Evolutionary conservation across 2,329 filamentous ascomycete genomes (phyloP), one percentile per base, ranked within the genome.

Genomic region (Epichloe uncinata): DNA sequence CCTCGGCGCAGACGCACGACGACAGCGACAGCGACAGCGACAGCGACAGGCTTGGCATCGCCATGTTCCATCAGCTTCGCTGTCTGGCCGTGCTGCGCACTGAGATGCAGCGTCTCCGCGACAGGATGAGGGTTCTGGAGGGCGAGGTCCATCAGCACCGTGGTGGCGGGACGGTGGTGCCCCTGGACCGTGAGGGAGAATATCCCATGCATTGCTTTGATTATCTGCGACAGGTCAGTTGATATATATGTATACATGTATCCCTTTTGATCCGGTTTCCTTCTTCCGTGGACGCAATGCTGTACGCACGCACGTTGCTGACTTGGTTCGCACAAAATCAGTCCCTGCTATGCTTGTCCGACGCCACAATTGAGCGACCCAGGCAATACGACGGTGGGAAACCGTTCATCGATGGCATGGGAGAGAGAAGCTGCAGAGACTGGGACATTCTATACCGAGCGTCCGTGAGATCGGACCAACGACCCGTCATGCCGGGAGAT

Each of bases 31-130:
- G 22, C 22, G 22, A 26, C 22, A 0, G 22, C 22, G 22, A 26
- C 22, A 0, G 22, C 22, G 22, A 42, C 13, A 43, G 37, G 3
- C 22, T 45, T 38, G 48, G 48, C 4, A 34, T 53, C 8, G 45
- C 48, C 38, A 53, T 53, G 51, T 53, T 53, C 22, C 51, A 53
- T 16, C 51, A 53, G 44, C 44, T 53, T 16, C 51, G 40, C 15
- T 53, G 51, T 34, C 26, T 53, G 41, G 48, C 45, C 1, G 40
- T 50, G 35, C 41, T 53, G 11, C 35, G 51, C 9, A 18, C 34
- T 2, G 51, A 49, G 30, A 44, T 53, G 36, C 51, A 48, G 41
- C 9, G 9, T 33, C 34, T 49, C 15, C 34, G 35, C 3, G 40
- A 41, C 13, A 15, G 15, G 5, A 30, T 41, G 20, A 11, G 35